Conservation (phyloP, 768 basidiomycete species). For the Kwoniella mangroviensis region DNA sequence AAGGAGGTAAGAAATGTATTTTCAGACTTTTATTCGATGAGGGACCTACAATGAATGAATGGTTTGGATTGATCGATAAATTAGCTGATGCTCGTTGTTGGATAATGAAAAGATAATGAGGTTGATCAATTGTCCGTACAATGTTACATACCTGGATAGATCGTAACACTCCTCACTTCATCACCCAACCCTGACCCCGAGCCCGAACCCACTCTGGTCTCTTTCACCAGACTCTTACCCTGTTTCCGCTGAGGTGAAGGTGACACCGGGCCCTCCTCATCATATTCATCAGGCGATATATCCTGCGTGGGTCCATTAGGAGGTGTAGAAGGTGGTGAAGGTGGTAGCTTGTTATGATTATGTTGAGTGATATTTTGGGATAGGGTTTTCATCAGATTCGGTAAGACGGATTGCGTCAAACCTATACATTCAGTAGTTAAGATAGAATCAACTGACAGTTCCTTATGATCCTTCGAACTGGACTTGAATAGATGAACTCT, state of each 20-base stretch:
- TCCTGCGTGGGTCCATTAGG: constrained; percentile 14
- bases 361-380: not conserved
- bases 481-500: not conserved
- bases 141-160: not conserved
- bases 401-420: constrained; percentile 16
- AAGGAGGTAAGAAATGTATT: constrained; percentile 23
- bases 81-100: not conserved
- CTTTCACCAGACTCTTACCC: not conserved
- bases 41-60: not conserved
- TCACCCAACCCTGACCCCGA: not conserved
- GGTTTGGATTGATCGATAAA: not conserved
- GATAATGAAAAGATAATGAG: not conserved
- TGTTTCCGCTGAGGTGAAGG: constrained; percentile 4
- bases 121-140: no score
- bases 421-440: not conserved
- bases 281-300: not conserved
- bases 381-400: constrained; percentile 10
- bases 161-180: not conserved
- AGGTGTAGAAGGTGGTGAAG: constrained; percentile 19
- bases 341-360: not conserved
- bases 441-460: not conserved
- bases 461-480: not conserved
- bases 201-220: not conserved
- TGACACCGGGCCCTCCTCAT: not conserved
- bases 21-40: constrained; percentile 1